Evolutionary conservation across 352 stramenopile genomes (phyloP), one percentile per base, ranked within the genome.

Genomic region (Peronospora destructor): DNA sequence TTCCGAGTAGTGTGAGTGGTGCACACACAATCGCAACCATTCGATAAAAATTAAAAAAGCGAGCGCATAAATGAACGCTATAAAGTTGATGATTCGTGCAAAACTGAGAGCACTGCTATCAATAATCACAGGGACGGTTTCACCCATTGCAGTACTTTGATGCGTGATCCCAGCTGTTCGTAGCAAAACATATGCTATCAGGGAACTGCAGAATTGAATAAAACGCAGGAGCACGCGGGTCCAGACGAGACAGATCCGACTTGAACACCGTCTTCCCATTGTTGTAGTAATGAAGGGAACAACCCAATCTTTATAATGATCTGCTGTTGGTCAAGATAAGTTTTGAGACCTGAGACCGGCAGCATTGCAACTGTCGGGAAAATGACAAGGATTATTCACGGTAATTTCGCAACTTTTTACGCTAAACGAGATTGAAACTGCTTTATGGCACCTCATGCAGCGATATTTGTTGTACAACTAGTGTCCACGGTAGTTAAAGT

Each of bases 51-150:
- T 17, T 29, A 86, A 33, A 48, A 83, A 73, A 44, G 61, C 66
- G 43, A 85, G 66, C 9, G 62, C 76, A 48, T 84, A 84, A n/a
- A 90, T 33, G 38, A 90, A 75, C 4, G 52, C 64, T 33, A 75
- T 68, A 50, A 84, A 90, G 33, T 79, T 83, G 44, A 83, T 71
- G 25, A 89, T 51, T 29, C 69, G 64, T 49, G 65, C 68, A 51
- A 76, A 89, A 1, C 48, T 74, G 47, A 74, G 53, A 2, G 69
- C 49, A 16, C 64, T 66, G 35, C 64, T 85, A 35, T 50, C 71
- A 16, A 85, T 57, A 54, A 85, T 76, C 32, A 70, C 76, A 5
- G 23, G 30, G 12, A 62, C 50, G n/a, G 10, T 73, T 61, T 71
- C 74, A 14, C 69, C 65, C 12, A 64, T 53, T 9, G 25, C 19